Base-by-base conservation (phyloP, 352 stramenopile species). In the Phytopythium helicoides region DNA sequence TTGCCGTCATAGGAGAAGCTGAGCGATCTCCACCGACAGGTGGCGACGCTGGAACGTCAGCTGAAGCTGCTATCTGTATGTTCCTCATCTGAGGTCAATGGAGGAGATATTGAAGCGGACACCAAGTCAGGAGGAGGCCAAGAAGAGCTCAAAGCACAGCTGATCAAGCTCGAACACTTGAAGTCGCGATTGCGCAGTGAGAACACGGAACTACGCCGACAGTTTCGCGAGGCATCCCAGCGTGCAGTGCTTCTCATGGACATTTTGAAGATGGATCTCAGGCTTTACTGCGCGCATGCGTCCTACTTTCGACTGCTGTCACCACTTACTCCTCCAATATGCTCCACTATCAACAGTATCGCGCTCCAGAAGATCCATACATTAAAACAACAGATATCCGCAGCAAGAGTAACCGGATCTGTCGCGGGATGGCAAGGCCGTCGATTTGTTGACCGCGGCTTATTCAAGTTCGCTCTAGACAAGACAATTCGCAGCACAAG, bases 401-500 rank as follows among this genome's bases (percentile, higher is more conserved):
- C 14, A 54, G 50, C 50, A 49, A 33, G 51, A 47, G 18, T 44
- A 36, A 21, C 47, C 52, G 19, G 58, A 67, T 31, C 3, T 6
- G 60, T 71, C 41, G 64, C 49, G 34, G 63, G 63, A n/a, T 71
- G 63, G 63, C 47, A 55, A 22, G 54, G 67, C 50, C 64, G 58
- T 33, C 58, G 59, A 15, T 38, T 67, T 16, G 58, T 52, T 10
- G 23, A 65, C 36, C 41, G 47, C 0, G 31, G 50, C 3, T 46
- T 62, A 22, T 64, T 62, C 42, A 60, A 71, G 49, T 65, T 64
- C 54, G 38, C 53, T n/a, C 64, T 67, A 25, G 57, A 53, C 5
- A 67, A 68, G 41, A 52, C 66, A 6, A 47, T 67, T 11, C 49
- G 52, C 6, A 39, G 37, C 38, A 60, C 60, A 22, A 65, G 47